Conservation (phyloP, 768 basidiomycete species). For the Rhizopogon vinicolor region DNA sequence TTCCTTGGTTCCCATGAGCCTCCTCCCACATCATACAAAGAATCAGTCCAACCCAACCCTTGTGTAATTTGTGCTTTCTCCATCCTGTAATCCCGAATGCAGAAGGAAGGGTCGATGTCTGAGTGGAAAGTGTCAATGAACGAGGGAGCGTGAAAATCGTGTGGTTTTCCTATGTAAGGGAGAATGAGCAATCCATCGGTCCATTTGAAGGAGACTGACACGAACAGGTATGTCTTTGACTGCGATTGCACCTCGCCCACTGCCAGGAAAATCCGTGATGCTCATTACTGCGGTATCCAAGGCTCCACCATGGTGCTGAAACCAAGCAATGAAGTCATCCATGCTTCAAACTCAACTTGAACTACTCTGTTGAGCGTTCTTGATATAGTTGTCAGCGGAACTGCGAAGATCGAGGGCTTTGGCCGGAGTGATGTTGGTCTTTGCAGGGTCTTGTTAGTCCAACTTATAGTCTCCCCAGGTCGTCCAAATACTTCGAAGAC, state of each 20-base stretch:
- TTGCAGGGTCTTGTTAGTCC: too few relatives aligned
- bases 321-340: constrained; percentile 53
- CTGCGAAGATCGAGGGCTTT: too few relatives aligned
- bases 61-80: constrained; percentile 52
- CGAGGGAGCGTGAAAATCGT: constrained; percentile 83
- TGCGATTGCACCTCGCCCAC: constrained; percentile 75
- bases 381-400: too few relatives aligned
- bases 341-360: constrained; percentile 6
- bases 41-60: constrained; percentile 86
- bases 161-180: constrained; percentile 53
- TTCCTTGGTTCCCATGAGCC: constrained; percentile 53
- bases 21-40: constrained; percentile 97
- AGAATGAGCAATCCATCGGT: not conserved
- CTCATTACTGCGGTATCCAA: constrained; percentile 45
- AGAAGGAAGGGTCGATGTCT: constrained; percentile 62
- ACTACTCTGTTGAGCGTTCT: not conserved
- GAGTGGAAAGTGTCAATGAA: constrained; percentile 68
- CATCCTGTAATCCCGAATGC: constrained; percentile 62
- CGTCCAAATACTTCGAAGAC: too few relatives aligned
- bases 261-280: constrained; percentile 41
- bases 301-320: constrained; percentile 42
- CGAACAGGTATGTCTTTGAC: constrained; percentile 67
- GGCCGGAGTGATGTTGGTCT: too few relatives aligned
- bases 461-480: too few relatives aligned
- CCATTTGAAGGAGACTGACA: not conserved